These are phyloP conservation scores for Xerocomellus dryophilus DNA, from an alignment of 768 basidiomycete species.

Conservation along the genomic window DNA sequence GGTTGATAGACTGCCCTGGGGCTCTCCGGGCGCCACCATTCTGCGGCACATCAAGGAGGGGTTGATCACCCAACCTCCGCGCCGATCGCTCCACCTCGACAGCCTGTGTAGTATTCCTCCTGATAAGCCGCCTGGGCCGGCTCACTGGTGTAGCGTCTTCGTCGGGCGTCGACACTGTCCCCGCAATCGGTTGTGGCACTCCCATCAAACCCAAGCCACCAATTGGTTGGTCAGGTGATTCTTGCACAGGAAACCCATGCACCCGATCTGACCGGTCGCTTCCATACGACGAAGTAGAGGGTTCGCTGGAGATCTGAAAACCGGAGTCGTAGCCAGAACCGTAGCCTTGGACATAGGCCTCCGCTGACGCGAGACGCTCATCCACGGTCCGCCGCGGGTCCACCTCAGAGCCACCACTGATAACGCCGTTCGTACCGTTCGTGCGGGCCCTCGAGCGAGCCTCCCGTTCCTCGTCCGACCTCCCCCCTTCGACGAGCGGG, in stretches of 20 bases:
- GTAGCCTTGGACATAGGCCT: conserved; percentile 37
- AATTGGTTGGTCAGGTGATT: conserved; percentile 28
- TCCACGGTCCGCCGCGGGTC: conserved; percentile 4
- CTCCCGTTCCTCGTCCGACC: conserved; percentile 32
- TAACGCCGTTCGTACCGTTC: conserved; percentile 10
- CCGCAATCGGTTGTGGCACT: conserved; percentile 21
- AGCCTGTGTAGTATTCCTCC: conserved; percentile 26
- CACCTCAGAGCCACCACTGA: background rate
- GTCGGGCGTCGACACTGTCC: conserved; percentile 28
- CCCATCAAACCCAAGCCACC: conserved; percentile 29
- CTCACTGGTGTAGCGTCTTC: conserved; percentile 28
- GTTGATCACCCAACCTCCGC: conserved; percentile 16
- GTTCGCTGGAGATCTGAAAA: conserved; percentile 21
- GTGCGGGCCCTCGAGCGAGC: conserved; percentile 6
- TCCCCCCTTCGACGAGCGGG: conserved; percentile 30
- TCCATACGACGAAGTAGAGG: conserved; percentile 17
- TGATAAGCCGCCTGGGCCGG: conserved; percentile 18
- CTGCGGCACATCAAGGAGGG: conserved; percentile 9
- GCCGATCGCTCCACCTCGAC: conserved; percentile 18
- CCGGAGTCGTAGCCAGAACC: conserved; percentile 35
- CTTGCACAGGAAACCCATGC: conserved; percentile 26
- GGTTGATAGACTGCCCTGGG: conserved; percentile 14
- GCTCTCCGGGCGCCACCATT: conserved; percentile 20
- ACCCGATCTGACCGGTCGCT: conserved; percentile 19
- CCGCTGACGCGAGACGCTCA: conserved; percentile 32